Base-by-base conservation (phyloP, 164 flowering plant genomes). In the Sextonia rubra region DNA sequence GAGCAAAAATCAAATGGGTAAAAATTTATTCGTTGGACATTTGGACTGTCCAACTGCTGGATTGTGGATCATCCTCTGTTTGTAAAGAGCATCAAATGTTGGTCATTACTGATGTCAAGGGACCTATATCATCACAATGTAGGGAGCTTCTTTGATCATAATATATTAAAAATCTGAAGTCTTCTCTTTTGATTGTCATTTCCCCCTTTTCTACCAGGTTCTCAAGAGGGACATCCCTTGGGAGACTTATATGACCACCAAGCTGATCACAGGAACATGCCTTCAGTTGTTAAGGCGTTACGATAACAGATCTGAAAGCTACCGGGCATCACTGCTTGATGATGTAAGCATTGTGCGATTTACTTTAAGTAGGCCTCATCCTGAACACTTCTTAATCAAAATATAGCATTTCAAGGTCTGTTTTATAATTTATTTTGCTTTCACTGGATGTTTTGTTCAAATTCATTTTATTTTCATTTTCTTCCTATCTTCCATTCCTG, bases 191-290 rank as follows among this genome's bases (percentile, higher is more conserved):
- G 68, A 23, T 55, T 32, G 26, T 47, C 62, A 55, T 74, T 12
- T 69, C 71, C 15, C 77, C 71, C 68, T 37, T 24, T 17, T 69
- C 30, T 66, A 77, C 63, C 68, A 95, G 99, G 98, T 95, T 81
- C 82, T 95, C 73, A 87, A 75, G 83, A 90, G 97, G 83, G 99
- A 93, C 83, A 93, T 95, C 55, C 98, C 99, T 77, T 95, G 99
- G 99, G 99, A 95, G 82, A 89, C 98, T 3, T 95, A 95, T 85
- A 88, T 91, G 97, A 85, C 92, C 25, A 91, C 98, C 22, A 95
- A 93, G 85, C 83, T 93, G 83, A 95, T 95, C 70, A 78, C 94
- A 7, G 98, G 98, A 61, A 93, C 97, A 47, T 85, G 87, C 75
- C 95, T 95, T 80, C 99, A 95, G 87, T 86, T 93, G 60, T 77